Evolutionary conservation across 306 rosid species (phyloP).

Genomic region (Rubus parviflorus): DNA sequence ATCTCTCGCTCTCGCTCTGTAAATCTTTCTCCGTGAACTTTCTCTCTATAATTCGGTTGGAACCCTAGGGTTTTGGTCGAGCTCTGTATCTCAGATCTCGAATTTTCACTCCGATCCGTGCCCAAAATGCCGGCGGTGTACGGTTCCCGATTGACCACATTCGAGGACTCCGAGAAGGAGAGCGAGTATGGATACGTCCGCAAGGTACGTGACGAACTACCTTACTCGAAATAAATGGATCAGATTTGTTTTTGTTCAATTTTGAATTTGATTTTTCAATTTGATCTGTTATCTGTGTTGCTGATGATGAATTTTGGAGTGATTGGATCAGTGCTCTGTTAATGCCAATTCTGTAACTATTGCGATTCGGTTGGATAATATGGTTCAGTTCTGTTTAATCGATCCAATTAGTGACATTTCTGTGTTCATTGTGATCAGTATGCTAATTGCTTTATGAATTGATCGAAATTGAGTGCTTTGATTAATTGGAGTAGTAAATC

Average conservation of each 20-base stretch:
- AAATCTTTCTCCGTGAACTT: background rate
- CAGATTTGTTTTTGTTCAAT: background rate
- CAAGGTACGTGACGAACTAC: constrained; percentile 49
- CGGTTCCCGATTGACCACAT: constrained; percentile 90
- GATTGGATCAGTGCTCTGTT: background rate
- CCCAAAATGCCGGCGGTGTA: constrained; percentile 79
- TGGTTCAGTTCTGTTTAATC: background rate
- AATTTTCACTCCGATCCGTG: constrained; percentile 40
- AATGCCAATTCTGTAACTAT: background rate
- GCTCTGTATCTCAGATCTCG: constrained; percentile 25
- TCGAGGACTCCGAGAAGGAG: constrained; percentile 97
- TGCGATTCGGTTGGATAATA: background rate
- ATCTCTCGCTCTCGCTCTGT: constrained; percentile 10
- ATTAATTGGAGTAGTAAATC: background rate
- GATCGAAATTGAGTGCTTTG: background rate
- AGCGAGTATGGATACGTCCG: constrained; percentile 99
- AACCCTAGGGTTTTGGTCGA: constrained; percentile 44
- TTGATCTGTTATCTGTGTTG: constrained; percentile 11
- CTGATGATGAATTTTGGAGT: background rate
- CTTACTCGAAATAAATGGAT: constrained; percentile 5
- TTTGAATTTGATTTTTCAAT: constrained; percentile 9
- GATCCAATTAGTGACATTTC: background rate
- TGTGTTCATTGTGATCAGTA: background rate
- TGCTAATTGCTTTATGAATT: background rate
- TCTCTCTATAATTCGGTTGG: constrained; percentile 27